Evolutionary conservation across 2,329 filamentous ascomycete species (phyloP).

Genomic region (Talaromyces albobiverticillius): DNA sequence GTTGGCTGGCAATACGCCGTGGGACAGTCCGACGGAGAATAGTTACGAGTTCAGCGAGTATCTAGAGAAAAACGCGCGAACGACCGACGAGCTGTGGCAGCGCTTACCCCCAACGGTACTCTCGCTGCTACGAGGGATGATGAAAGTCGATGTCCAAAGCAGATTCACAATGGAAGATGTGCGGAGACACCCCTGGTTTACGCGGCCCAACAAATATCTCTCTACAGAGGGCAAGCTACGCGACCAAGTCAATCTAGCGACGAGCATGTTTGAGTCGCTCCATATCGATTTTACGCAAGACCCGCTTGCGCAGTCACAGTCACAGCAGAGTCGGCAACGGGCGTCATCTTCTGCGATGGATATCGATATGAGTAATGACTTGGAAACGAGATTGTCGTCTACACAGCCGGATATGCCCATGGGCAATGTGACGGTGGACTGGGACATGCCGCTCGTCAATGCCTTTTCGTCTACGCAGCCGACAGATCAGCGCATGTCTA

Average conservation of each 20-base stretch:
- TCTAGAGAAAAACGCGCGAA: constrained; percentile 72
- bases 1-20: constrained; percentile 92
- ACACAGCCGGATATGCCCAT: constrained; percentile 81
- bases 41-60: constrained; percentile 95
- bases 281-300: constrained; percentile 80
- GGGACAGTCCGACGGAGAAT: constrained; percentile 83
- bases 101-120: constrained; percentile 70
- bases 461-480: constrained; percentile 49
- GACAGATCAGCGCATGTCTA: constrained; percentile 30
- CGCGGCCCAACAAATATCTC: constrained; percentile 73
- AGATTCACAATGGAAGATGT: constrained; percentile 86
- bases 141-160: constrained; percentile 70
- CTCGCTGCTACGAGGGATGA: constrained; percentile 88
- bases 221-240: constrained; percentile 69
- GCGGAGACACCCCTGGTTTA: constrained; percentile 92
- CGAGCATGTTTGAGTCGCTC: constrained; percentile 87
- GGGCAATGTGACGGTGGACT: constrained; percentile 76
- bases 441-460: constrained; percentile 68
- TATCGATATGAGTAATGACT: constrained; percentile 34
- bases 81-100: constrained; percentile 80
- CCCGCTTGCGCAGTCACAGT: constrained; percentile 51
- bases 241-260: constrained; percentile 83
- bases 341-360: constrained; percentile 64
- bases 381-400: constrained; percentile 61
- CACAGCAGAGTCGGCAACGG: constrained; percentile 32